Conservation (phyloP, 495 filamentous ascomycete species). For the Xylaria cubensis region DNA sequence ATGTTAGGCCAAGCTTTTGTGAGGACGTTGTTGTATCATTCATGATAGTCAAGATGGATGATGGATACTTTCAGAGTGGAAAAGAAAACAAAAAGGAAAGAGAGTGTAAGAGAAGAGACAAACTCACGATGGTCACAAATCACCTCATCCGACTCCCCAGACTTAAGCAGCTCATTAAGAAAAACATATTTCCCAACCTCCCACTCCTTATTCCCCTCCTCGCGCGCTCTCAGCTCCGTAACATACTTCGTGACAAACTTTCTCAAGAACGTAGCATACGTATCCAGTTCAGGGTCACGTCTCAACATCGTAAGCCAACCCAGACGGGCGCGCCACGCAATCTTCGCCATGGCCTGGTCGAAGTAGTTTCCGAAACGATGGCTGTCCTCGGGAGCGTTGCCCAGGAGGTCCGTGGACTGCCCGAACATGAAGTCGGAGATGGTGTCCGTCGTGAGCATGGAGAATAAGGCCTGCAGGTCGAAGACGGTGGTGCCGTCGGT, state of each 20-base stretch:
- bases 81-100: background rate
- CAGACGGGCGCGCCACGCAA: conserved; percentile 55
- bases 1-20: background rate
- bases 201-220: conserved; percentile 25
- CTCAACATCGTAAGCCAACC: conserved; percentile 61
- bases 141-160: conserved; percentile 42
- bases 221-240: conserved; percentile 37
- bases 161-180: conserved; percentile 55
- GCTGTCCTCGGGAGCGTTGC: conserved; percentile 40
- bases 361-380: conserved; percentile 48
- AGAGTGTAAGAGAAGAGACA: background rate
- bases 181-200: conserved; percentile 55
- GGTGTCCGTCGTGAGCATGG: conserved; percentile 67
- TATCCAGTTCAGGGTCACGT: conserved; percentile 54
- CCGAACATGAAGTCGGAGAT: conserved; percentile 71
- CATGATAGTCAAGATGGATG: background rate
- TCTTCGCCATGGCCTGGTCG: conserved; percentile 44
- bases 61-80: background rate
- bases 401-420: conserved; percentile 46
- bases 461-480: conserved; percentile 67
- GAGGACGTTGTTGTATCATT: background rate
- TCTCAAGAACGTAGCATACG: conserved; percentile 50
- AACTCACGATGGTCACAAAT: conserved; percentile 46
- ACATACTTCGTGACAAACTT: conserved; percentile 52
- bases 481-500: conserved; percentile 46